Evolutionary conservation across 176 grass and related monocot genomes (phyloP), one percentile per base, ranked within the genome.

Genomic region (Luzula sylvatica): DNA sequence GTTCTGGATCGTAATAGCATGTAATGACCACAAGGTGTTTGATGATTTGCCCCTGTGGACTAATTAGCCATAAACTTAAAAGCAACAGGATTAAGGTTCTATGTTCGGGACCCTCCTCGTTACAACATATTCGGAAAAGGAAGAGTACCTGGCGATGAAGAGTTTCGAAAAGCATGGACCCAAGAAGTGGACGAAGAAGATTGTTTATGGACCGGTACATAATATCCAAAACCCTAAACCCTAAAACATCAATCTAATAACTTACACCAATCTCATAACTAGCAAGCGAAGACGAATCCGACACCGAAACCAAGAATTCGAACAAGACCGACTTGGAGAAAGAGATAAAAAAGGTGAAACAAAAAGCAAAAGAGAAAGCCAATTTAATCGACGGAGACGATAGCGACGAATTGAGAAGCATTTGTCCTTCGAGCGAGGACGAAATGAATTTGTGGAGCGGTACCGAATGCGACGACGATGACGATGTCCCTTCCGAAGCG

Each of bases 301-400:
- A 35, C 66, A 58, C 3, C 51, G 65, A 24, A 50, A 76, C 20
- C 41, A 76, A 72, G 77, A 89, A 48, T 67, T 51, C 15, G 1
- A 67, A 79, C 24, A 52, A 79, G 59, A 73, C 73, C 17, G 68
- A 88, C 40, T 53, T 96, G 25, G 74, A 82, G 45, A 82, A 65
- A 39, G 81, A 86, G 65, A 90, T 98, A 27, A 98, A 82, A 70
- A 98, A 98, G 66, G 55, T 77, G 64, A 96, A 85, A 69, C 83
- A 39, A 28, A 69, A 78, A 29, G 77, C 90, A 35, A 79, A 72
- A 46, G 67, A 82, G 63, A 82, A 90, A 24, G 64, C 90, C 32
- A 69, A 96, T 21, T 70, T 96, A 7, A 71, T 89, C 32, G 90
- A 96, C 70, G 90, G 38, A 3, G 77, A 96, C 38, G 84, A 89